phyloP scores from a whole-genome alignment of 1,284 basidiomycete species.

The Moniliella sp. region DNA sequence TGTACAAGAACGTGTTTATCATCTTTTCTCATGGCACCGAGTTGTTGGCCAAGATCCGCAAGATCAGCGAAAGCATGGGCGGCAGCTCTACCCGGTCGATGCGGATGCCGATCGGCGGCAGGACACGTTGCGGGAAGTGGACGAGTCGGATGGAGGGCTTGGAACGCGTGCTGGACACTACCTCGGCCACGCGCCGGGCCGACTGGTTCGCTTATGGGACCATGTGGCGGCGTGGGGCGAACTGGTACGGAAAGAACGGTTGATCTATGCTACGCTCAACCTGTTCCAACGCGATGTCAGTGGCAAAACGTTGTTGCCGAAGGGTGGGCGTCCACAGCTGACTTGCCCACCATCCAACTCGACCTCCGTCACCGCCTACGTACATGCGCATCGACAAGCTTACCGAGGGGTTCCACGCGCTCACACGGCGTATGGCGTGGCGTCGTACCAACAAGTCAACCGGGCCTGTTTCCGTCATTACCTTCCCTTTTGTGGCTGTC shows the following conservation, averaged over 20 bases:
- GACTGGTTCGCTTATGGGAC: constrained; percentile 68
- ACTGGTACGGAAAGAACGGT: constrained; percentile 80
- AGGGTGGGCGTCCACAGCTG: constrained; percentile 85
- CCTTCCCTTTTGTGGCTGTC: constrained; percentile 92
- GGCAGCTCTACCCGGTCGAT: constrained; percentile 86
- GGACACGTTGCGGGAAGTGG: constrained; percentile 70
- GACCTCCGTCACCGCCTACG: constrained; percentile 76
- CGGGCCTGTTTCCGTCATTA: constrained; percentile 76
- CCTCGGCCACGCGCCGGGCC: constrained; percentile 47
- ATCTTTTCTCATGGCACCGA: constrained; percentile 91
- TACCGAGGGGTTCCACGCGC: constrained; percentile 86
- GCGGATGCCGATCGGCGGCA: constrained; percentile 73
- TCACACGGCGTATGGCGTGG: constrained; percentile 90
- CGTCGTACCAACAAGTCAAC: constrained; percentile 88
- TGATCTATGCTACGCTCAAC: constrained; percentile 45
- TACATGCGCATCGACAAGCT: constrained; percentile 89
- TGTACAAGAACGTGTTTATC: constrained; percentile 84
- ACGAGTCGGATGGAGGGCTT: constrained; percentile 74
- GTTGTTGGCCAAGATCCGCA: constrained; percentile 85
- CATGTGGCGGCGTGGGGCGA: constrained; percentile 73
- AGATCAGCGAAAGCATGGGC: constrained; percentile 93
- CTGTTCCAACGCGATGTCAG: constrained; percentile 72
- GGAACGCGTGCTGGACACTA: constrained; percentile 52
- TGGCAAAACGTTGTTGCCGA: constrained; percentile 89
- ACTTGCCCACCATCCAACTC: constrained; percentile 64